Percentiles rank a stretch among this genome's conserved stretches.
phyloP scores from a whole-genome alignment of 805 yeast genomes.

The Nakazawaea sp. region DNA sequence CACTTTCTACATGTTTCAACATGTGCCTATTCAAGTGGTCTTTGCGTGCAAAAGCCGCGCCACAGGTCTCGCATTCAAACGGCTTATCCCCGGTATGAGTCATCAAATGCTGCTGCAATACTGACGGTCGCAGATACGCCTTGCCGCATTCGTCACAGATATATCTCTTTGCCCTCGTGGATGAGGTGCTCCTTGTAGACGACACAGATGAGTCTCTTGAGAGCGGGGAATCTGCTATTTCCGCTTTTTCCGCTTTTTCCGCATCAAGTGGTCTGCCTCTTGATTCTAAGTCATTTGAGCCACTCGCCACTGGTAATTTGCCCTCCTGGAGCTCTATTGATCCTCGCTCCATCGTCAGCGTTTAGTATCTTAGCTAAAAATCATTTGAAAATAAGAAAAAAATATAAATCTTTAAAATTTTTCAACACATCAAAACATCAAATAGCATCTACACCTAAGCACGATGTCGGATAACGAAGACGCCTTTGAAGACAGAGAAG shows the following conservation, averaged over 20 bases:
- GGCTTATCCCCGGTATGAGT: constrained; percentile 81
- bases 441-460: neutral
- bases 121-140: constrained; percentile 73
- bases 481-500: constrained; percentile 63
- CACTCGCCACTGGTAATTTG: no score
- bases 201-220: constrained; percentile 6
- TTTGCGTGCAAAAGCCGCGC: constrained; percentile 59
- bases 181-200: constrained; percentile 25
- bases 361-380: no score
- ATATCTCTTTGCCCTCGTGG: constrained; percentile 50
- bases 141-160: constrained; percentile 70
- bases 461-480: constrained; percentile 51
- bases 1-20: constrained; percentile 47
- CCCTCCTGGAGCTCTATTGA: no score
- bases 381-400: neutral
- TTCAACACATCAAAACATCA: neutral
- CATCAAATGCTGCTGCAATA: constrained; percentile 74
- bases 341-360: no score
- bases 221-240: no score
- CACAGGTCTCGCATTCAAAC: constrained; percentile 58
- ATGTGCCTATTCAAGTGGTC: constrained; percentile 77
- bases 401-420: neutral
- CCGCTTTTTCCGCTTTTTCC: no score
- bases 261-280: no score
- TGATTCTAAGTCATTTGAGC: no score